These are phyloP conservation scores for Ascosphaera aggregata DNA, from an alignment of 2,329 filamentous ascomycete genomes.

Conservation along the genomic window DNA sequence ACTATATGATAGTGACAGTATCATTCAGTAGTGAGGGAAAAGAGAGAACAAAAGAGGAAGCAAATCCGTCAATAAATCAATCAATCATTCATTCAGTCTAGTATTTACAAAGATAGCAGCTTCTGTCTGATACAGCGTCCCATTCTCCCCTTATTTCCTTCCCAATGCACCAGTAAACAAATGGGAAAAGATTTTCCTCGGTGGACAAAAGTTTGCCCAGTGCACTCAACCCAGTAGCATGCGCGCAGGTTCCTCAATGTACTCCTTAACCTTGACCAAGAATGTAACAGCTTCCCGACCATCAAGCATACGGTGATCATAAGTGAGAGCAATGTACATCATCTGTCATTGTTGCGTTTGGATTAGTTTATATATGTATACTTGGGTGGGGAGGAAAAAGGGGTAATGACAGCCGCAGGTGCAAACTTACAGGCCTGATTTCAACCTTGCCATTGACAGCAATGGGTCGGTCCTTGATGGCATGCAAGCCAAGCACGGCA, in stretches of 20 bases:
- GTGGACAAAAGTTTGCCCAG: no score
- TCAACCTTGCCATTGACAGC: conserved; percentile 85
- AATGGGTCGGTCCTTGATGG: conserved; percentile 85
- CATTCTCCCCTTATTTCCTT: background rate
- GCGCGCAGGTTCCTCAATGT: conserved; percentile 79
- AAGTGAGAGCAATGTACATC: conserved; percentile 97
- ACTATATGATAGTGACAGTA: no score
- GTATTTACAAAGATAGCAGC: background rate
- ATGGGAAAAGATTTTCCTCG: no score
- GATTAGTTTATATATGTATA: conserved; percentile 5
- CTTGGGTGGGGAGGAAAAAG: no score
- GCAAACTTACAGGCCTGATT: conserved; percentile 44
- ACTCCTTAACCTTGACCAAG: conserved; percentile 92
- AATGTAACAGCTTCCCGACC: conserved; percentile 92
- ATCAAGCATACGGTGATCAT: conserved; percentile 89
- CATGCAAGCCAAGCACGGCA: conserved; percentile 74
- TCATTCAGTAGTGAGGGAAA: background rate
- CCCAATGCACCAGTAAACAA: no score
- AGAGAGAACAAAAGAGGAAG: background rate
- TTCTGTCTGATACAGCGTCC: no score
- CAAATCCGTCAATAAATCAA: no score
- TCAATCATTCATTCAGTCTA: no score
- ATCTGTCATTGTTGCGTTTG: no score
- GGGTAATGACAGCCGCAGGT: background rate
- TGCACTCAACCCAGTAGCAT: conserved; percentile 43